Evolutionary conservation across 345 rosid genomes (phyloP).

Genomic region (Arabis alpina): DNA sequence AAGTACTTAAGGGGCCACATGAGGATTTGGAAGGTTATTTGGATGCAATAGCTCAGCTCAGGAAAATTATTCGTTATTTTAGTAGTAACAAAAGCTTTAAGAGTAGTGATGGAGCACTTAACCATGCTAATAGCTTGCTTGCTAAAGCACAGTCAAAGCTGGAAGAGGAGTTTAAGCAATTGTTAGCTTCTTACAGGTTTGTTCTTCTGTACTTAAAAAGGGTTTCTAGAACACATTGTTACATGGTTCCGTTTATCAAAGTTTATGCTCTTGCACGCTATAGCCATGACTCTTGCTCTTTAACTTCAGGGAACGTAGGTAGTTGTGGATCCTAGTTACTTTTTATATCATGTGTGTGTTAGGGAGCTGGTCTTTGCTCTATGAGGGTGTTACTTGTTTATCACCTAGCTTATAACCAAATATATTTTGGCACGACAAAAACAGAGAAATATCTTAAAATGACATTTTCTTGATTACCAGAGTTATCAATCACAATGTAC

Average conservation of each 20-base stretch:
- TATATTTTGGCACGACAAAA: not conserved
- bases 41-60: slow-evolving; percentile 84
- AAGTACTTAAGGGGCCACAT: slow-evolving; percentile 93
- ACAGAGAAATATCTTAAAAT: not conserved
- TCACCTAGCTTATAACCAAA: not conserved
- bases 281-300: not conserved
- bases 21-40: slow-evolving; percentile 92
- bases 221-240: slow-evolving; percentile 1
- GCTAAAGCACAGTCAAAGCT: slow-evolving; percentile 89
- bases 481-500: not conserved
- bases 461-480: not conserved
- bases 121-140: slow-evolving; percentile 75
- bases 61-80: slow-evolving; percentile 72
- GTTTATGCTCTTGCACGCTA: slow-evolving; percentile 3
- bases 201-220: slow-evolving; percentile 21
- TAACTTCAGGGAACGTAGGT: slow-evolving; percentile 1
- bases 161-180: slow-evolving; percentile 92
- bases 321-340: slow-evolving; percentile 8
- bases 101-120: slow-evolving; percentile 72
- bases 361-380: not conserved
- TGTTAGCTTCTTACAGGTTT: slow-evolving; percentile 82
- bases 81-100: slow-evolving; percentile 70
- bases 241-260: not conserved
- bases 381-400: not conserved
- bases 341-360: not conserved